These are phyloP conservation scores for Actinomucor elegans DNA, from an alignment of 371 early-diverging fungal genomes.

Conservation along the genomic window DNA sequence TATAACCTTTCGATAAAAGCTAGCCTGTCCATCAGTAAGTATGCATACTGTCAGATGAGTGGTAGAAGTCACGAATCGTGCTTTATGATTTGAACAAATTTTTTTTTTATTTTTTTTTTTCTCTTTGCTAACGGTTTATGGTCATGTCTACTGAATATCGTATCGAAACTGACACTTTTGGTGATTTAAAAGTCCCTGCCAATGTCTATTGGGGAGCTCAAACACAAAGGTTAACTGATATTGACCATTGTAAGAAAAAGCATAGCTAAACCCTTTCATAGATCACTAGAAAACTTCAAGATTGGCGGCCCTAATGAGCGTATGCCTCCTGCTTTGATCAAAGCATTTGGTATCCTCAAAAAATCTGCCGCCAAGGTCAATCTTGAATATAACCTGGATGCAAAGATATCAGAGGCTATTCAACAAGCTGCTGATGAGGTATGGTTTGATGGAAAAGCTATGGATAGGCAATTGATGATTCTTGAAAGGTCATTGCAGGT, in stretches of 20 bases:
- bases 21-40: too few relatives aligned
- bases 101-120: too few relatives aligned
- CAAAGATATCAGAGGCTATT: constrained; percentile 81
- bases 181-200: constrained; percentile 89
- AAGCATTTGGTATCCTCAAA: constrained; percentile 93
- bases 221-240: constrained; percentile 81
- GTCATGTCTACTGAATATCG: constrained; percentile 57
- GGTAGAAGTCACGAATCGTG: too few relatives aligned
- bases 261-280: constrained; percentile 22
- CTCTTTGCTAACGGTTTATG: too few relatives aligned
- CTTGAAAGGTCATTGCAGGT: constrained; percentile 79
- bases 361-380: constrained; percentile 93
- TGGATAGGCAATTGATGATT: too few relatives aligned
- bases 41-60: too few relatives aligned
- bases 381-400: constrained; percentile 79
- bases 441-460: too few relatives aligned
- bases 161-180: constrained; percentile 91
- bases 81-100: too few relatives aligned
- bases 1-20: too few relatives aligned
- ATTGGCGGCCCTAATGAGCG: constrained; percentile 91
- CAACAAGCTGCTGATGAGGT: constrained; percentile 83
- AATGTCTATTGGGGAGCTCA: constrained; percentile 97
- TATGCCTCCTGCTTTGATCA: constrained; percentile 92
- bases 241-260: too few relatives aligned
- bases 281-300: constrained; percentile 91